These are phyloP conservation scores for Nosema muscidifuracis DNA, from an alignment of 371 early-diverging fungal species.

Conservation along the genomic window DNA sequence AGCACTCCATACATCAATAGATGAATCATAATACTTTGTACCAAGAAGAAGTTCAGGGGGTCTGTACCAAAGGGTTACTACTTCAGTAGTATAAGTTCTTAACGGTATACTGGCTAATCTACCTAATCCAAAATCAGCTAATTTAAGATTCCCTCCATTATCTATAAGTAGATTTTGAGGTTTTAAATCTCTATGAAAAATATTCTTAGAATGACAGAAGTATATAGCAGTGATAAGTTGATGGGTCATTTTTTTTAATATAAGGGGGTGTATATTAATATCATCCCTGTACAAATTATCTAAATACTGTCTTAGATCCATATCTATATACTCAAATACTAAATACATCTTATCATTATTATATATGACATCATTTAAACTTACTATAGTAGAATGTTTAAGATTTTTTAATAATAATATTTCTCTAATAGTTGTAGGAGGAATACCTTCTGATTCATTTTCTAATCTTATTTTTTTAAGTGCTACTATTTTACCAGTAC, in stretches of 20 bases:
- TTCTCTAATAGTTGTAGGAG: conserved; percentile 87
- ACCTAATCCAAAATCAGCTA: conserved; percentile 63
- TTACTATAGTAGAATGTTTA: conserved; percentile 76
- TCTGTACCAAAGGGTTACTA: conserved; percentile 63
- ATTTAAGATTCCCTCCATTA: conserved; percentile 50
- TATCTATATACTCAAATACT: conserved; percentile 94
- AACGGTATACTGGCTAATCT: conserved; percentile 57
- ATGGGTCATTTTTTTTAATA: conserved; percentile 64
- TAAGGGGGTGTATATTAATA: conserved; percentile 4
- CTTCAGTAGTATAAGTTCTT: conserved; percentile 58
- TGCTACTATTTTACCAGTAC: conserved; percentile 82
- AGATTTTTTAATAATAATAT: conserved; percentile 86
- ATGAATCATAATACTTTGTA: conserved; percentile 57
- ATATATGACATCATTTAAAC: conserved; percentile 89
- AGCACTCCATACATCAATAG: conserved; percentile 86
- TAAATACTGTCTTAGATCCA: conserved; percentile 88
- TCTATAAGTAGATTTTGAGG: conserved; percentile 67
- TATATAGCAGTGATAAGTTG: conserved; percentile 92
- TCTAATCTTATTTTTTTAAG: conserved; percentile 89
- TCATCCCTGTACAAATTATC: conserved; percentile 67
- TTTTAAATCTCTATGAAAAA: conserved; percentile 84
- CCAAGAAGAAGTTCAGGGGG: conserved; percentile 63
- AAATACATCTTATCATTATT: conserved; percentile 88
- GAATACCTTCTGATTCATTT: conserved; percentile 87
- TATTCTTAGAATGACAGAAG: conserved; percentile 89